Base-by-base conservation (phyloP, 352 stramenopile genomes). In the Sclerospora graminicola region DNA sequence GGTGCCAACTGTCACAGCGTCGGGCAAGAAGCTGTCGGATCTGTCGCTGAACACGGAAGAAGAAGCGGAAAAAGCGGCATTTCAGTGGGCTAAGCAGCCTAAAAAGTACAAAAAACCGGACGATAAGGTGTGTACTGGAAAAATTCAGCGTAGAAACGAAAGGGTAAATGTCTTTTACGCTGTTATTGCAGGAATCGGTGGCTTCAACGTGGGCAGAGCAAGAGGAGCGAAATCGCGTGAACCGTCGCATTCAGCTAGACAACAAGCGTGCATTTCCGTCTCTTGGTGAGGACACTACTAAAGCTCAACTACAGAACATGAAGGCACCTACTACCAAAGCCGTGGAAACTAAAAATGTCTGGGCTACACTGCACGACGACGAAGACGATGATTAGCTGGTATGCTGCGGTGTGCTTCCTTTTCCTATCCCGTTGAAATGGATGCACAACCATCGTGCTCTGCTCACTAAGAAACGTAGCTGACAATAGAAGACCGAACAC, bases 11-110 rank as follows among this genome's bases (percentile, higher is more conserved):
- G 8, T 55, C 31, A 47, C 55, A 20, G 47, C 52, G 40, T 52
- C 66, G 0, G 63, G 55, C 19, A 85, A 87, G 54, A 59, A 57
- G 27, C 52, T 89, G n/a, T 69, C 73, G 14, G 73, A 89, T 10
- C 64, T 89, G 32, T 69, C 58, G 33, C 41, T 86, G 20, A 66
- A 54, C 43, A 83, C 83, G 57, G 60, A 79, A 1, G 50, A 63
- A 2, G 50, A 62, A 34, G 45, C 70, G 19, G 65, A 81, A 27
- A 74, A 80, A 44, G 6, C 48, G 16, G 30, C 66, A 3, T 89
- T 86, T 53, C 73, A 85, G 48, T 89, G 77, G 74, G 69, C 77
- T 34, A 89, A 89, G 57, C 74, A 89, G 61, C 77, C 71, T 18
- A 89, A 89, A 45, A 89, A 89, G 59, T 87, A 86, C 65, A 89